These are phyloP conservation scores for Agmasoma carcini DNA, from an alignment of 371 early-diverging fungal genomes.

Conservation along the genomic window DNA sequence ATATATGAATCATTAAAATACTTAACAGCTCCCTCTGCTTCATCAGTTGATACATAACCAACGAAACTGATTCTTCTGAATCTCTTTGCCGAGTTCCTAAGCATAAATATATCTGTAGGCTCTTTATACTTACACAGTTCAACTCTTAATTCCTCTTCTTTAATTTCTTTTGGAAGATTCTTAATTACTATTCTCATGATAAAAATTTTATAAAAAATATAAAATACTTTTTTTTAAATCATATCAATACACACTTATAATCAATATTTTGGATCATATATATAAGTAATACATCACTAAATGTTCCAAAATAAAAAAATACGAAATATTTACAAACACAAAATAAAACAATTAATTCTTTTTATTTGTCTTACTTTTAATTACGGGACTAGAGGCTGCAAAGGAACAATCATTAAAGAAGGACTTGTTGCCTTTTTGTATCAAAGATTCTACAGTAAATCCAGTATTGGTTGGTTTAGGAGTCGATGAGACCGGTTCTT, in stretches of 20 bases:
- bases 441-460: conserved; percentile 10
- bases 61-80: conserved; percentile 49
- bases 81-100: conserved; percentile 15
- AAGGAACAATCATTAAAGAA: conserved; percentile 26
- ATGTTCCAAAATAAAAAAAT: too few relatives aligned
- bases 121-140: conserved; percentile 36
- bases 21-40: conserved; percentile 30
- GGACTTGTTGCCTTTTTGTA: conserved; percentile 9
- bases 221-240: background rate
- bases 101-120: conserved; percentile 45
- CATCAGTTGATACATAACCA: conserved; percentile 40
- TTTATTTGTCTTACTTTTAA: background rate
- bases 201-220: too few relatives aligned
- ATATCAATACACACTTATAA: background rate
- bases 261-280: too few relatives aligned
- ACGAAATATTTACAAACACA: too few relatives aligned
- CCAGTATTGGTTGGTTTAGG: conserved; percentile 12
- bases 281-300: too few relatives aligned
- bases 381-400: conserved; percentile 13
- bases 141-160: conserved; percentile 32
- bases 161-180: conserved; percentile 47
- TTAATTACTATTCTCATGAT: conserved; percentile 51
- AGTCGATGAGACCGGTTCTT: too few relatives aligned
- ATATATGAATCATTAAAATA: conserved; percentile 21
- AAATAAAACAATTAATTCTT: too few relatives aligned